phyloP scores from a whole-genome alignment of 192 early-diverging fungal genomes.

The Dissophora globulifera region DNA sequence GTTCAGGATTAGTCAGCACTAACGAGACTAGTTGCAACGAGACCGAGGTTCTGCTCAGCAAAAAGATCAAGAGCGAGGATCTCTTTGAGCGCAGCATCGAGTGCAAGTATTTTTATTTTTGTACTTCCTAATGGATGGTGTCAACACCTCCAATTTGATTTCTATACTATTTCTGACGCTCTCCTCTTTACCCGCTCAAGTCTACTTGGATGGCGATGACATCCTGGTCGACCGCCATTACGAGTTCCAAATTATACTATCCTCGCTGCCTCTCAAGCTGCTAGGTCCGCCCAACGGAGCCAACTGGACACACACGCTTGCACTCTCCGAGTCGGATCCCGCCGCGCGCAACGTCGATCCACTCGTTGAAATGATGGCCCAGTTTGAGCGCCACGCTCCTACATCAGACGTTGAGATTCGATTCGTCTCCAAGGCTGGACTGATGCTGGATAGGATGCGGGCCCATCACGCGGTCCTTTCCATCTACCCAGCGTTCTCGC shows the following conservation, averaged over 20 bases:
- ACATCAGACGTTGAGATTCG: constrained; percentile 29
- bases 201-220: constrained; percentile 18
- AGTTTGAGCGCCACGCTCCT: constrained; percentile 11
- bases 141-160: no score
- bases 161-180: no score
- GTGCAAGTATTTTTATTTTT: constrained; percentile 4
- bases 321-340: constrained; percentile 26
- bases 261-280: constrained; percentile 22
- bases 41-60: constrained; percentile 1
- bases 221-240: constrained; percentile 12
- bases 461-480: constrained; percentile 43
- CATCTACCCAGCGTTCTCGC: constrained; percentile 37
- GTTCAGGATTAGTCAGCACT: no score
- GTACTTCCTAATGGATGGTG: no score
- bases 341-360: constrained; percentile 32
- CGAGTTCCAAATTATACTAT: constrained; percentile 29
- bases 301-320: constrained; percentile 21
- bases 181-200: no score
- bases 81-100: constrained; percentile 25
- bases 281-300: constrained; percentile 9
- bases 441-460: constrained; percentile 5
- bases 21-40: no score
- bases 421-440: constrained; percentile 12
- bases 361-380: constrained; percentile 42
- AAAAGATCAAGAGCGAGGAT: constrained; percentile 23